Conservation (phyloP, 129 eudicot species). For the Centrapalus pauciflorus region DNA sequence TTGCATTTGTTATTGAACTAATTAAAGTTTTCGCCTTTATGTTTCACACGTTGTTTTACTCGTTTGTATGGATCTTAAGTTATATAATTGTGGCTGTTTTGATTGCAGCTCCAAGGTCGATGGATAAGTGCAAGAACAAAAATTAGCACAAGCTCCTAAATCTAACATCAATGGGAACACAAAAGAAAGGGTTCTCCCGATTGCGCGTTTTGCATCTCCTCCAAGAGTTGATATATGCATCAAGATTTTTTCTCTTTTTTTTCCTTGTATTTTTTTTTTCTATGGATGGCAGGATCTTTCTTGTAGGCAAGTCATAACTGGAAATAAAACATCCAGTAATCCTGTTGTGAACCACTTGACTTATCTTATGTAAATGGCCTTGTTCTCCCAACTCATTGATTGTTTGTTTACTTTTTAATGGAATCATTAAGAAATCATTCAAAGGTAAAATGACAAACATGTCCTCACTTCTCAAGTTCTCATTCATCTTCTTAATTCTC, state of each 20-base stretch:
- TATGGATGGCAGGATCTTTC: constrained; percentile 14
- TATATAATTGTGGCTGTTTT: background rate
- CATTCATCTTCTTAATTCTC: background rate
- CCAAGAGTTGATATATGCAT: constrained; percentile 21
- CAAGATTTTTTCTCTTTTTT: constrained; percentile 19
- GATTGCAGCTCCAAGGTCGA: constrained; percentile 68
- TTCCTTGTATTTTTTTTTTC: background rate
- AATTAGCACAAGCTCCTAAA: constrained; percentile 26
- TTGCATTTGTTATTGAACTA: background rate
- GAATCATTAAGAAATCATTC: too few species aligned
- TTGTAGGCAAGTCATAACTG: constrained; percentile 23
- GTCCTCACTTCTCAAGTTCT: too few species aligned
- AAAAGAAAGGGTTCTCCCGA: constrained; percentile 13
- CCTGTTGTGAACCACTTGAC: constrained; percentile 22
- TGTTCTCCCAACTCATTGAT: constrained; percentile 18
- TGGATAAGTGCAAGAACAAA: constrained; percentile 52
- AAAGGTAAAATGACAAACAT: too few species aligned
- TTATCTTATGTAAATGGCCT: constrained; percentile 30
- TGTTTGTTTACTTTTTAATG: too few species aligned
- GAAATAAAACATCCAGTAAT: constrained; percentile 29
- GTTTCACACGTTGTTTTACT: background rate
- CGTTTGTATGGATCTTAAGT: background rate
- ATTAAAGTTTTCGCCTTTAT: background rate
- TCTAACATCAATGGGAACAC: background rate
- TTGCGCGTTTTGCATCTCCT: background rate